Conservation (phyloP, 495 filamentous ascomycete genomes). For the Beverwykella pulmonaria region DNA sequence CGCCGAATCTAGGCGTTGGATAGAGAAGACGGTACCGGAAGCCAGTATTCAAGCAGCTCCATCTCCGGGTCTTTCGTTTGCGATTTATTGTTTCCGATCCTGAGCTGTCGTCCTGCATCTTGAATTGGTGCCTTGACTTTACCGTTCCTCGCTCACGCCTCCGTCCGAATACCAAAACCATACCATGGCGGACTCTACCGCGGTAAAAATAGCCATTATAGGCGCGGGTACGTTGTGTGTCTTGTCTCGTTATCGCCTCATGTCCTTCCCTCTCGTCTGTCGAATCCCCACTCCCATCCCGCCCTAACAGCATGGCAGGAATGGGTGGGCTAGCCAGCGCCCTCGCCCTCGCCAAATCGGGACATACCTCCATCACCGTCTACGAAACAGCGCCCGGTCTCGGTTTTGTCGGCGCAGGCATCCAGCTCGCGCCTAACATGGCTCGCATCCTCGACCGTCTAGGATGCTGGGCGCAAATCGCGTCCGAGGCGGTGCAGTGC, state of each 20-base stretch:
- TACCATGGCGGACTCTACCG: slow-evolving; percentile 43
- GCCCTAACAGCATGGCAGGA: slow-evolving; percentile 50
- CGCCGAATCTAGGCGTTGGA: background rate
- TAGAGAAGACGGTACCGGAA: background rate
- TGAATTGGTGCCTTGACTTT: background rate
- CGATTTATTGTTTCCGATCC: background rate
- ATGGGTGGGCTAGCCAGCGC: slow-evolving; percentile 78
- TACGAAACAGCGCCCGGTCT: slow-evolving; percentile 73
- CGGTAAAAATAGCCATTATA: slow-evolving; percentile 44
- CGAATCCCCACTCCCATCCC: background rate
- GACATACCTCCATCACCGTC: slow-evolving; percentile 71
- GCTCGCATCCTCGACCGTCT: slow-evolving; percentile 70
- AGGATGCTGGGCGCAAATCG: slow-evolving; percentile 70
- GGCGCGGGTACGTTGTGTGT: slow-evolving; percentile 39
- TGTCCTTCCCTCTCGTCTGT: background rate
- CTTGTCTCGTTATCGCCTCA: background rate
- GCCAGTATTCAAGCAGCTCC: background rate
- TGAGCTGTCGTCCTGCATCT: background rate
- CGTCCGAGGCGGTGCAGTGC: slow-evolving; percentile 59
- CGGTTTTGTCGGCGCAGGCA: slow-evolving; percentile 80
- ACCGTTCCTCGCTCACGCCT: background rate
- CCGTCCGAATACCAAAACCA: background rate
- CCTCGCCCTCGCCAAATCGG: slow-evolving; percentile 71
- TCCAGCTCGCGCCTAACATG: slow-evolving; percentile 82
- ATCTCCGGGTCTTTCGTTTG: background rate